phyloP scores from a whole-genome alignment of 352 stramenopile species.

The Pilasporangium apinafurcum region DNA sequence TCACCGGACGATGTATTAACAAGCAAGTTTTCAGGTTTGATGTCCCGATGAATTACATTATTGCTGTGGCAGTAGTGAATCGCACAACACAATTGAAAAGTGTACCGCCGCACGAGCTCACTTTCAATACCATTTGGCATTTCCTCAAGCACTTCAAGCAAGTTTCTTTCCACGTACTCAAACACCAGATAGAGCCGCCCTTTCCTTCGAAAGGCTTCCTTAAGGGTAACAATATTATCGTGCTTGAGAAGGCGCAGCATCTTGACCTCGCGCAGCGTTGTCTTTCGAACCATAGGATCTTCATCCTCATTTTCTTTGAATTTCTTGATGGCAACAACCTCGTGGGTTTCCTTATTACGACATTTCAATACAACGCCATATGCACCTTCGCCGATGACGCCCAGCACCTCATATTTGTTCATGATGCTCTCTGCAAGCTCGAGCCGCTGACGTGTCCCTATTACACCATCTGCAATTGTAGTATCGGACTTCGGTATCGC shows the following conservation, averaged over 20 bases:
- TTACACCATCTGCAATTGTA: too few relatives aligned
- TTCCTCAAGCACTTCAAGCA: constrained; percentile 93
- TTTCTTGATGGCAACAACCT: constrained; percentile 99
- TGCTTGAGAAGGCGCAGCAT: constrained; percentile 98
- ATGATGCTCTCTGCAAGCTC: constrained; percentile 51
- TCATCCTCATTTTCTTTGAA: constrained; percentile 93
- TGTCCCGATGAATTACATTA: constrained; percentile 97
- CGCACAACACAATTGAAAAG: constrained; percentile 97
- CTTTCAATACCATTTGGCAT: constrained; percentile 81
- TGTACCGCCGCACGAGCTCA: constrained; percentile 96
- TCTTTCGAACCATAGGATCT: constrained; percentile 91
- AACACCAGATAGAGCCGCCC: constrained; percentile 96
- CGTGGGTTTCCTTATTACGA: constrained; percentile 93
- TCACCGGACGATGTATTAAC: constrained; percentile 92
- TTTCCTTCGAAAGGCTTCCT: constrained; percentile 98
- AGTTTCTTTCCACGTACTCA: constrained; percentile 97
- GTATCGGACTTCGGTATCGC: too few relatives aligned
- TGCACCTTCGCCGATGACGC: constrained; percentile 90
- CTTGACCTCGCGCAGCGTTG: constrained; percentile 94
- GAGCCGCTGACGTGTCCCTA: too few relatives aligned
- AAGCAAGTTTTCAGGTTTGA: constrained; percentile 99
- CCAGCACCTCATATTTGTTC: constrained; percentile 95
- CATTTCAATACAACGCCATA: constrained; percentile 94
- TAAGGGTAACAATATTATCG: constrained; percentile 97
- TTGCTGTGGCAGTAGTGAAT: constrained; percentile 96